phyloP scores from a whole-genome alignment of 2,329 filamentous ascomycete genomes.

The Pyrenochaeta sp. region DNA sequence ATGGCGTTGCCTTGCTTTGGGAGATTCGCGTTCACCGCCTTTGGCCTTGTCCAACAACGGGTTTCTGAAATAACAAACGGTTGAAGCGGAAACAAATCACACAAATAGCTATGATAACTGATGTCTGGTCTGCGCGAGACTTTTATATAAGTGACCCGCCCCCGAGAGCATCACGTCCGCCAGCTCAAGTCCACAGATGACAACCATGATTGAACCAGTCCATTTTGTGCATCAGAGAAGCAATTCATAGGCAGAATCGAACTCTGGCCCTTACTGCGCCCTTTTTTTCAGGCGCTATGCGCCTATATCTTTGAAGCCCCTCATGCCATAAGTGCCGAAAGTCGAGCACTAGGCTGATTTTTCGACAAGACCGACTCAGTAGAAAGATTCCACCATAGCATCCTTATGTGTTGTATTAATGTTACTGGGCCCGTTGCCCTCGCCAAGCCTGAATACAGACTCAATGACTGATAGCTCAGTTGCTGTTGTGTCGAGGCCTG shows the following conservation, averaged over 20 bases:
- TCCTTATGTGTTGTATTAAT: conserved; percentile 92
- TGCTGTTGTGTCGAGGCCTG: conserved; percentile 90
- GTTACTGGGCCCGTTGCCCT: conserved; percentile 78
- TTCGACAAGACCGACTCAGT: conserved; percentile 68
- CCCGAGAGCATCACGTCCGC: no score
- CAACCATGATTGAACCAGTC: no score
- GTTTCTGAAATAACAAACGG: conserved; percentile 10
- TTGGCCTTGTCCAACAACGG: conserved; percentile 34
- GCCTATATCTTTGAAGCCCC: not conserved
- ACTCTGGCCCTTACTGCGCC: no score
- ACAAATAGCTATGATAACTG: no score
- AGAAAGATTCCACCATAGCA: conserved; percentile 98
- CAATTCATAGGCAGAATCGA: no score
- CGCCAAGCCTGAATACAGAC: conserved; percentile 92
- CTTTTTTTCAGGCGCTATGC: not conserved
- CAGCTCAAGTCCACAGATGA: no score
- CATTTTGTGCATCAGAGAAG: not conserved
- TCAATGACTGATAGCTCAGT: conserved; percentile 97
- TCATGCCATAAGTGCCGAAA: no score
- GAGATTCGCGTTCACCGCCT: conserved; percentile 39
- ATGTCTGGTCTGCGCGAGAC: no score
- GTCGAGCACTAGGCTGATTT: no score
- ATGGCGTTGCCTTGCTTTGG: conserved; percentile 23
- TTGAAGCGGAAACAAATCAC: not conserved
- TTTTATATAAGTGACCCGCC: no score